These are phyloP conservation scores for Verticillium klebahnii DNA, from an alignment of 2,329 filamentous ascomycete genomes.

Conservation along the genomic window DNA sequence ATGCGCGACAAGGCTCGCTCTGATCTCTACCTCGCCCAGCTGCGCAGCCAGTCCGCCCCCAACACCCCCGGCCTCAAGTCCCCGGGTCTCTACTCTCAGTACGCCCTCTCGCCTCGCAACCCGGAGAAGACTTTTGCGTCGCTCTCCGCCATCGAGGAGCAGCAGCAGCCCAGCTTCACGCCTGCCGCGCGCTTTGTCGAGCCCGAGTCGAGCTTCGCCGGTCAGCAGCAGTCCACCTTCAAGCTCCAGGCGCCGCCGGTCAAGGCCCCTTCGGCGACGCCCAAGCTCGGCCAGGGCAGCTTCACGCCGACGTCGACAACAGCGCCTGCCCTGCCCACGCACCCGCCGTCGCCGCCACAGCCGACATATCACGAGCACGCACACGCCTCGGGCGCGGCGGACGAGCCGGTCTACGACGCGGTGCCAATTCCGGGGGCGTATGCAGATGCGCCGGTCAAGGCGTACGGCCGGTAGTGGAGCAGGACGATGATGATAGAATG, in stretches of 20 bases:
- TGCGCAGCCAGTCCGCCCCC: conserved; percentile 80
- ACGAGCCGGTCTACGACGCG: conserved; percentile 78
- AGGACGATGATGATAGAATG: not conserved
- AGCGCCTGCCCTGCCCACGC: conserved; percentile 20
- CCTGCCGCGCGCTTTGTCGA: conserved; percentile 53
- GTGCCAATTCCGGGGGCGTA: conserved; percentile 91
- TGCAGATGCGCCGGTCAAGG: conserved; percentile 21
- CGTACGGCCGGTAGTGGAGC: not conserved
- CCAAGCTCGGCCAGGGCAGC: conserved; percentile 57
- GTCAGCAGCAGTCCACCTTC: conserved; percentile 57
- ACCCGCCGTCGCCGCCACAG: conserved; percentile 32
- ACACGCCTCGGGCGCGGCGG: conserved; percentile 66
- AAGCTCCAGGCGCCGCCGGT: conserved; percentile 79
- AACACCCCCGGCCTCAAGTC: conserved; percentile 88
- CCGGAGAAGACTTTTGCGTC: conserved; percentile 42
- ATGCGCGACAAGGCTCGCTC: conserved; percentile 88
- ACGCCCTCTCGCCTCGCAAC: conserved; percentile 40
- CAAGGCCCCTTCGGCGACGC: conserved; percentile 73
- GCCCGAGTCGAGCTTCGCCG: conserved; percentile 58
- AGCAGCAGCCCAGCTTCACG: conserved; percentile 42
- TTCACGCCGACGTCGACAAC: conserved; percentile 50
- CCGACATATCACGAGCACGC: conserved; percentile 53
- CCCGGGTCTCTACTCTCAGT: conserved; percentile 40
- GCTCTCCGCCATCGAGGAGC: conserved; percentile 37
- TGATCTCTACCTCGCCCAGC: conserved; percentile 87